Percentiles rank a stretch among this genome's conserved stretches.
These are phyloP conservation scores for Citrullus mucosospermus DNA, from an alignment of 306 rosid species.

Conservation along the genomic window DNA sequence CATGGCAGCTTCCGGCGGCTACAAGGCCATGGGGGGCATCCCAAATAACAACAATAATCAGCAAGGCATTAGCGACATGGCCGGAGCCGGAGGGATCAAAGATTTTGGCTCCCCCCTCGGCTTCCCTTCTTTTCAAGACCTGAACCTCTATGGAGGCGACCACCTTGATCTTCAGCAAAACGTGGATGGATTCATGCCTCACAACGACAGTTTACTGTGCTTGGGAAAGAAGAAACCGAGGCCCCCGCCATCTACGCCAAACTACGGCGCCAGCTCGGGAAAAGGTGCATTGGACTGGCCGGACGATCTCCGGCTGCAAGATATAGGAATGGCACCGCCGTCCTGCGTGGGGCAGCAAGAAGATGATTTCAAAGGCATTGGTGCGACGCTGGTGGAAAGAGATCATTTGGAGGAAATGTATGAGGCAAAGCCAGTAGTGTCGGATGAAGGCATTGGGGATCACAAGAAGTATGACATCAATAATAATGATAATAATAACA, in stretches of 20 bases:
- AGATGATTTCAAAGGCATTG: neutral
- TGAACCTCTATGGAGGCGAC: conserved; percentile 65
- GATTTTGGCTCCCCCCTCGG: conserved; percentile 63
- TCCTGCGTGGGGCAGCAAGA: neutral
- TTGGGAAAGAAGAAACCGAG: conserved; percentile 41
- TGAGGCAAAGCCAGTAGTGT: neutral
- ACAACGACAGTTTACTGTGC: conserved; percentile 26
- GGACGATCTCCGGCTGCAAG: conserved; percentile 74
- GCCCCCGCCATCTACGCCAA: neutral
- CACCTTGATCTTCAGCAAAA: conserved; percentile 42
- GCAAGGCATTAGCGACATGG: neutral
- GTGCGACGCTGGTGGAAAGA: neutral
- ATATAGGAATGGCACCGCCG: conserved; percentile 24
- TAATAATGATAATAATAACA: neutral
- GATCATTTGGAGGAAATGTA: conserved; percentile 7
- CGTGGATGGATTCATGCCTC: conserved; percentile 19
- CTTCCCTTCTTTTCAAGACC: conserved; percentile 86
- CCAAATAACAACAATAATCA: conserved; percentile 43
- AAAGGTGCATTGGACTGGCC: conserved; percentile 84
- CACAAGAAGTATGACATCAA: neutral
- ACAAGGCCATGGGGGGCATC: neutral
- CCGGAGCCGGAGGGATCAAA: conserved; percentile 15
- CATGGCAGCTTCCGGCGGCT: neutral
- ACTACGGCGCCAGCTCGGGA: conserved; percentile 29
- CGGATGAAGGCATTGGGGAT: neutral